Evolutionary conservation across 1,284 basidiomycete genomes (phyloP).

Genomic region (Malassezia sympodialis): DNA sequence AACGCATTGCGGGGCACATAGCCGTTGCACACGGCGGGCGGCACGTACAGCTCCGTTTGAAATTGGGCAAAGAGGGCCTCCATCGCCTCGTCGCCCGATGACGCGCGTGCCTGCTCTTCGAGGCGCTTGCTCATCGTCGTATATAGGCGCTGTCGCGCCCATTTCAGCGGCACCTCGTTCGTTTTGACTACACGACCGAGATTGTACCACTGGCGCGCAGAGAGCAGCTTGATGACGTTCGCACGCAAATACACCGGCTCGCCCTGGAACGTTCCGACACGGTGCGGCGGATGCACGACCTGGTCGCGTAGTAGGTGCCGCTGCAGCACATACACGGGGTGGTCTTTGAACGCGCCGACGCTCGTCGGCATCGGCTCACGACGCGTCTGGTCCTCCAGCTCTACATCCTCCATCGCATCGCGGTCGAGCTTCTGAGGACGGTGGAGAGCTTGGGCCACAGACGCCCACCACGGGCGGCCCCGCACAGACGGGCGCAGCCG

Average conservation of each 20-base stretch:
- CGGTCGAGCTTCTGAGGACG: constrained; percentile 56
- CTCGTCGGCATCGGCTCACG: constrained; percentile 90
- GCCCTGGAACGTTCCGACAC: constrained; percentile 83
- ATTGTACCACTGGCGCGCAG: constrained; percentile 89
- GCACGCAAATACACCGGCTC: constrained; percentile 82
- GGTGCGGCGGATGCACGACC: constrained; percentile 65
- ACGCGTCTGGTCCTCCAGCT: constrained; percentile 66
- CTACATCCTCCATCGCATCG: constrained; percentile 88
- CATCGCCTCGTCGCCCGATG: constrained; percentile 50
- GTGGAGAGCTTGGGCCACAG: constrained; percentile 34
- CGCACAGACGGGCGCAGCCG: constrained; percentile 63
- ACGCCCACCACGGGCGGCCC: constrained; percentile 64
- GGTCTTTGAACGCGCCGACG: constrained; percentile 85
- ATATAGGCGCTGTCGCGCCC: constrained; percentile 72
- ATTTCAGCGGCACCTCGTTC: constrained; percentile 76
- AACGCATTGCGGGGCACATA: constrained; percentile 87
- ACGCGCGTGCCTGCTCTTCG: constrained; percentile 61
- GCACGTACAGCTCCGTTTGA: constrained; percentile 78
- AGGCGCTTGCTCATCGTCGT: constrained; percentile 74
- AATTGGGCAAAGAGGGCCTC: constrained; percentile 68
- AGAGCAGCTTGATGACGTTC: constrained; percentile 72
- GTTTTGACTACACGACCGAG: constrained; percentile 65
- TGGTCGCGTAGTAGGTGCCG: constrained; percentile 82
- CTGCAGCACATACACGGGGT: constrained; percentile 80
- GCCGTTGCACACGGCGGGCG: constrained; percentile 71